Percentiles rank a stretch among this genome's conserved stretches.
These are phyloP conservation scores for Trametes polyzona DNA, from an alignment of 1,284 basidiomycete genomes.

Conservation along the genomic window DNA sequence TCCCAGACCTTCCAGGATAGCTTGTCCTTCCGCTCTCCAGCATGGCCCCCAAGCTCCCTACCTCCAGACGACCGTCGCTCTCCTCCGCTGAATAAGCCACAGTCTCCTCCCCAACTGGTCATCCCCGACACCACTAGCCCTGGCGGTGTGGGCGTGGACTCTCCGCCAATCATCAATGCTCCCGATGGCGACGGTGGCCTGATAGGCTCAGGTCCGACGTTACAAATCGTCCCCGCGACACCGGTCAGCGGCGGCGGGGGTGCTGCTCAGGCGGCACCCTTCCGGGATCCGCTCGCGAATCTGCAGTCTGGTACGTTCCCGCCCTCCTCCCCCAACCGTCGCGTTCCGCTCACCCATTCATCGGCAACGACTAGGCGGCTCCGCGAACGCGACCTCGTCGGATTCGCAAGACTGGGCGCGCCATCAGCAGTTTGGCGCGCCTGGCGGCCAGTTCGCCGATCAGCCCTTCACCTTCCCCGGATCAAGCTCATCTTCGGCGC, in stretches of 20 bases:
- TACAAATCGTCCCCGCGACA: conserved; percentile 82
- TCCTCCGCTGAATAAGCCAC: conserved; percentile 53
- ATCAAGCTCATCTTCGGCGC: conserved; percentile 29
- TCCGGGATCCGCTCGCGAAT: conserved; percentile 46
- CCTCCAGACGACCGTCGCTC: conserved; percentile 50
- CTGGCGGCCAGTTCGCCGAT: conserved; percentile 33
- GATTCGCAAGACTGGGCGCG: conserved; percentile 21
- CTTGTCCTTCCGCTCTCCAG: conserved; percentile 65
- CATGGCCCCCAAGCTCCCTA: conserved; percentile 53
- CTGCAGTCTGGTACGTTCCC: conserved; percentile 50
- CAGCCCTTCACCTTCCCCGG: conserved; percentile 35
- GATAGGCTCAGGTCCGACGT: conserved; percentile 53
- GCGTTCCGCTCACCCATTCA: neutral
- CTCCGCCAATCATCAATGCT: conserved; percentile 65
- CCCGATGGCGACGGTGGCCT: conserved; percentile 63
- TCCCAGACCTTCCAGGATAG: conserved; percentile 58
- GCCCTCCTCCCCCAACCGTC: neutral
- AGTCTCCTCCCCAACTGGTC: conserved; percentile 69
- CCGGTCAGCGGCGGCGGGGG: conserved; percentile 67
- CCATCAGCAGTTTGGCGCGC: conserved; percentile 20
- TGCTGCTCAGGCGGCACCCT: conserved; percentile 49
- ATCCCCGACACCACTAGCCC: conserved; percentile 56
- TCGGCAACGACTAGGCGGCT: conserved; percentile 13
- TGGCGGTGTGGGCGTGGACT: conserved; percentile 32
- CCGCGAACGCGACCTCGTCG: conserved; percentile 11